phyloP scores from a whole-genome alignment of 164 flowering plant species.

The Dillenia suffruticosa region DNA sequence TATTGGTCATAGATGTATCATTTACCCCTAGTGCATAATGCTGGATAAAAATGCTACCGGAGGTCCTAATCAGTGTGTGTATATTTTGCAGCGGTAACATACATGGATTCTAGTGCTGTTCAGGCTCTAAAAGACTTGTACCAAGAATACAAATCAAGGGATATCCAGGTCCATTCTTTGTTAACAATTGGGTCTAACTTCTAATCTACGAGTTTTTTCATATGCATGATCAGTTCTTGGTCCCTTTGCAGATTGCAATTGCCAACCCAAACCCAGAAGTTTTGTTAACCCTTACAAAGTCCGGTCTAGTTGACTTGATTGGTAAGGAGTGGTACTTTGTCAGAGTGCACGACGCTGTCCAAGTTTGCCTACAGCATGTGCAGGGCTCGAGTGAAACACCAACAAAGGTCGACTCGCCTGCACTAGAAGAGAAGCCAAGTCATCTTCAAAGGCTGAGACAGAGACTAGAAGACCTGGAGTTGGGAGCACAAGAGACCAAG shows the following conservation, averaged over 20 bases:
- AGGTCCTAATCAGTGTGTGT: too few species aligned
- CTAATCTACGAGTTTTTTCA: background rate
- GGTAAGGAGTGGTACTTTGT: constrained; percentile 98
- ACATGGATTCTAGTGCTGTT: constrained; percentile 92
- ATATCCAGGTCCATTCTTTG: constrained; percentile 60
- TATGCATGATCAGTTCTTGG: background rate
- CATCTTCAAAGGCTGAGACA: constrained; percentile 39
- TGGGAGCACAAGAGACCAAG: constrained; percentile 22
- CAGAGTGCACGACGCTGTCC: constrained; percentile 95
- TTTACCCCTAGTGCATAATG: background rate
- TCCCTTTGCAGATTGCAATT: constrained; percentile 63
- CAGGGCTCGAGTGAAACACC: constrained; percentile 40
- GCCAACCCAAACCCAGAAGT: constrained; percentile 90
- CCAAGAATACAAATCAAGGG: constrained; percentile 77
- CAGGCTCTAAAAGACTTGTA: constrained; percentile 88
- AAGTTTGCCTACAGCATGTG: constrained; percentile 89
- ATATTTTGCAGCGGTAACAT: constrained; percentile 72
- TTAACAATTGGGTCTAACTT: background rate
- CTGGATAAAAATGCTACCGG: background rate
- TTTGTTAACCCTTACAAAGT: constrained; percentile 55
- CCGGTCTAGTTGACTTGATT: constrained; percentile 71
- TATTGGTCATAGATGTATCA: too few species aligned
- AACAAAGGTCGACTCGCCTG: constrained; percentile 9
- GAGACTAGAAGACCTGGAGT: constrained; percentile 45
- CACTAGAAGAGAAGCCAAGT: constrained; percentile 20